Conservation (phyloP, 345 rosid species). For the Garcia nutans region DNA sequence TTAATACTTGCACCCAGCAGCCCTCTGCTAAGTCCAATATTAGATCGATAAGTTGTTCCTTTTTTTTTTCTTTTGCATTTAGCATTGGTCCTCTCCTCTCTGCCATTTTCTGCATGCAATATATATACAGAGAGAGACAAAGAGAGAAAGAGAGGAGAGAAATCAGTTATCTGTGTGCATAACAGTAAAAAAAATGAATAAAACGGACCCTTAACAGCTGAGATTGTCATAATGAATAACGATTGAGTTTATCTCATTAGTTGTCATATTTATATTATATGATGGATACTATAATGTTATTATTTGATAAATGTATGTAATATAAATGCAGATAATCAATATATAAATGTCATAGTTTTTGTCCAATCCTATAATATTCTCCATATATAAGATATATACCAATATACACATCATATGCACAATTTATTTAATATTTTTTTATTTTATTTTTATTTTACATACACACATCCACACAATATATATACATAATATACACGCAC, state of each 20-base stretch:
- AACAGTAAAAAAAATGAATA: background rate
- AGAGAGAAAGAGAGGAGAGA: background rate
- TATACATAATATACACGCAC: too few species aligned
- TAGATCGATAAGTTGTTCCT: background rate
- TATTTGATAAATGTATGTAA: too few species aligned
- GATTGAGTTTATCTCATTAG: constrained; percentile 11
- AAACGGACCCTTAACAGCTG: background rate
- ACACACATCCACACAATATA: too few species aligned
- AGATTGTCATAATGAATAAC: background rate
- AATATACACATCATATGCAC: too few species aligned
- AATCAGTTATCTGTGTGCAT: background rate
- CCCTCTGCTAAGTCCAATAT: background rate
- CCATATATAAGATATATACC: too few species aligned
- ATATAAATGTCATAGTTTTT: background rate
- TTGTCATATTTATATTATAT: constrained; percentile 1
- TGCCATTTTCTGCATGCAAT: background rate
- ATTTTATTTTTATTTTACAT: too few species aligned
- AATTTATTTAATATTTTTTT: too few species aligned
- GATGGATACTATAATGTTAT: too few species aligned
- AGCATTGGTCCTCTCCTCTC: background rate
- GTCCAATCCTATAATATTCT: too few species aligned
- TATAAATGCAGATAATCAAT: too few species aligned
- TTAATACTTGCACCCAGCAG: background rate
- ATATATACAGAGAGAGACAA: background rate
- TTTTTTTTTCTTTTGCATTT: too few species aligned